Base-by-base conservation (phyloP, 2,329 filamentous ascomycete species). In the Magnaporthiopsis incrustans region DNA sequence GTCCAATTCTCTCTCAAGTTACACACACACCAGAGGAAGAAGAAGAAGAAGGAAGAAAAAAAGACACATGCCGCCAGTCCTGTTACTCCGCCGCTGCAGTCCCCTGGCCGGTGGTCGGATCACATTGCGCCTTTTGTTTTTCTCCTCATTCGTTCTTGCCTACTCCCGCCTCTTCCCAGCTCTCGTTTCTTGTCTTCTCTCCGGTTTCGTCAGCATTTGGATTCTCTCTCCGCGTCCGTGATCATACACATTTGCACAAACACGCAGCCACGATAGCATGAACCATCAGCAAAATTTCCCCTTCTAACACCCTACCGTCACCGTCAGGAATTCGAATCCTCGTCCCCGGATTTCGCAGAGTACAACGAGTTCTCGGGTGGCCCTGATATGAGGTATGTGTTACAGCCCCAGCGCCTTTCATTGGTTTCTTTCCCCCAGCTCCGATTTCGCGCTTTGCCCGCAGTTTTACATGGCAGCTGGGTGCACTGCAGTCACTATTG, bases 321-420 rank as follows among this genome's bases (percentile, higher is more conserved):
- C 68, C 69, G 78, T 73, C 77, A 84, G 80, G 82, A 83, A 72
- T 84, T 82, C 76, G 79, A 82, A 74, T 77, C 80, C 73, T 81
- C 82, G 74, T 77, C 81, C 71, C 71, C 75, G 70, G 81, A 79
- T 73, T 76, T 84, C 72, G 30, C 30, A 30, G 81, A 83, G 69
- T 85, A 83, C 71, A 77, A 84, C 71, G 80, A 82, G 63, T 77
- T 84, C 70, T 78, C n/a, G 25, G 32, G 30, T 62, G 77, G 79
- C 69, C 72, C 77, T 79, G 82, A 85, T 72, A 82, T 84, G 77
- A 82, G 82, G 82, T 85, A 73, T 73, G 82, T 81, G 30, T 10
- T 22, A 53, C 44, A 11, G 38, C 38, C 11, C 44, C 18, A 53
- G 44, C 44, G 44, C 18, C 44, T 53, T 53, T 53, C 44, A 53